Evolutionary conservation across 805 yeast species (phyloP), one percentile per base, ranked within the genome.

Genomic region (Zygoascus ofunaensis): DNA sequence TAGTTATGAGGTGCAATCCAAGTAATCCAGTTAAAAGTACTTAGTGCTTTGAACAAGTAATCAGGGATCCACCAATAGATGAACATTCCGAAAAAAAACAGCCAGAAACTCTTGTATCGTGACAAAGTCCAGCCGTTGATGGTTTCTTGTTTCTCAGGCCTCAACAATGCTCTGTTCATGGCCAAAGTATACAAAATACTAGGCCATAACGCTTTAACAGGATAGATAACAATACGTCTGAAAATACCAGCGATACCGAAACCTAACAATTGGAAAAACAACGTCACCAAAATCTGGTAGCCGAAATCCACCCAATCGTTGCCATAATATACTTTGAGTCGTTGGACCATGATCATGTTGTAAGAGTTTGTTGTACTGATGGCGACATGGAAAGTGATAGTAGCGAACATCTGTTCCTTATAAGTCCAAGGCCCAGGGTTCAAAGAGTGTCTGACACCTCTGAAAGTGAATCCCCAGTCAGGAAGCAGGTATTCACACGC

Each of bases 401-500:
- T 73, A 7, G 79, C 64, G 46, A 79, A 66, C 80, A 78, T 77
- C 57, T 79, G 84, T 54, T 79, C 85, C 55, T 79, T 79, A 49
- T 58, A 63, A 34, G 67, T 63, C 79, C 81, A 79, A 15, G 80
- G 81, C 8, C 82, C 80, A 8, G 82, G 81, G 54, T 56, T 77
- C 46, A 76, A 60, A 14, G 69, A 65, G 48, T 60, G 54, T 51
- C 69, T 62, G 24, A 55, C 63, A 42, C 78, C 72, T 37, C 56
- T 51, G 41, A 69, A 26, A 4, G 61, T 64, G 52, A 74, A 55
- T 3, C 70, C 66, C 63, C 64, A 65, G 44, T 70, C 71, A 24
- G 82, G 81, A 15, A 75, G 48, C 66, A 64, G 52, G 14, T 20
- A 3, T 17, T 46, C 49, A 19, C 74, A 58, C 0, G 68, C 49